These are phyloP conservation scores for Suillus fuscotomentosus DNA, from an alignment of 768 basidiomycete species.

Conservation along the genomic window DNA sequence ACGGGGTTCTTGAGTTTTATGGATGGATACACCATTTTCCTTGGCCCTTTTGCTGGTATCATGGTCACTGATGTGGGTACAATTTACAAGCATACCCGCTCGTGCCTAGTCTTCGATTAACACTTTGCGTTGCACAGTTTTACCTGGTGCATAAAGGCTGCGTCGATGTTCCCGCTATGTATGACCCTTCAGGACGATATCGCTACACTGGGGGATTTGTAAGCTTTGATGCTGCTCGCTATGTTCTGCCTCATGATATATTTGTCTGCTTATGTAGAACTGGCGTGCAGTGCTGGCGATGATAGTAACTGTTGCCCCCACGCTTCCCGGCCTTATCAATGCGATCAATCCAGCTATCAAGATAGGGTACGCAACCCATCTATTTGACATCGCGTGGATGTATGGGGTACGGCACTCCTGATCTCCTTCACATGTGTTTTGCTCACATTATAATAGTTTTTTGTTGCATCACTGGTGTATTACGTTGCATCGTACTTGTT, in stretches of 20 bases:
- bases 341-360: conserved; percentile 65
- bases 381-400: conserved; percentile 76
- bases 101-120: not conserved
- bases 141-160: conserved; percentile 73
- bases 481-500: conserved; percentile 25
- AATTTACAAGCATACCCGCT: not conserved
- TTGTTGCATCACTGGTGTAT: conserved; percentile 23
- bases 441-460: conserved; percentile 19
- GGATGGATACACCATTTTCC: conserved; percentile 82
- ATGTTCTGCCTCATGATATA: not conserved
- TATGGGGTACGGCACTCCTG: conserved; percentile 56
- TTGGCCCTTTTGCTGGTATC: conserved; percentile 83
- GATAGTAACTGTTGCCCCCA: conserved; percentile 65
- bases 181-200: conserved; percentile 76
- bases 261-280: conserved; percentile 46
- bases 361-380: conserved; percentile 53
- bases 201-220: conserved; percentile 75
- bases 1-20: conserved; percentile 76
- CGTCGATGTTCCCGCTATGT: conserved; percentile 84
- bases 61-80: conserved; percentile 55
- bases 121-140: conserved; percentile 42
- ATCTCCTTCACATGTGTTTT: conserved; percentile 5
- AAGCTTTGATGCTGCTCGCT: conserved; percentile 27
- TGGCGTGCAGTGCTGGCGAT: conserved; percentile 78
- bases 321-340: conserved; percentile 74